Base-by-base conservation (phyloP, 2,329 filamentous ascomycete genomes). In the Ascochyta pisi region DNA sequence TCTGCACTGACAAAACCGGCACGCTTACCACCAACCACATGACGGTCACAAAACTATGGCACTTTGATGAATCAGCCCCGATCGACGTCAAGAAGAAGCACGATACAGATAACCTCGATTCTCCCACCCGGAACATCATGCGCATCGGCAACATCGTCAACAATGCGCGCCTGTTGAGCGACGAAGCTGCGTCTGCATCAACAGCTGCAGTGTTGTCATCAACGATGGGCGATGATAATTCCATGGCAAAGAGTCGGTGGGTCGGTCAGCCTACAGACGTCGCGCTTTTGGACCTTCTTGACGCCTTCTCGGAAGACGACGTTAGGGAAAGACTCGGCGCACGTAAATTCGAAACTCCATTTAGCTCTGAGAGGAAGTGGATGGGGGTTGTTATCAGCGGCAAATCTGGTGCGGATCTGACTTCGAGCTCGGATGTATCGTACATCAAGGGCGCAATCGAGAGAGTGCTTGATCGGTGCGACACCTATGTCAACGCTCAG, bases 11-110 rank as follows among this genome's bases (percentile, higher is more conserved):
- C 81, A 99, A 99, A 79, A 99, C 95, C 39, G 88, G 94, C 29
- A 99, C 95, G 1, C 80, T 99, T 58, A 99, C 95, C 0, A 92
- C 93, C 73, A 99, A 98, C 73, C 95, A 99, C 73, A 98, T 99
- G 95, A 96, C 95, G 0, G 92, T 92, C 0, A 93, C 92, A 15
- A 96, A 95, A 71, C 88, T 99, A 81, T 99, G 95, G 95, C 91
- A 94, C 73, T 96, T 96, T 74, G 91, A 92, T 62, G 84, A 85
- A 39, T 64, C 76, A 6, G 73, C 79, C 52, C 83, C 86, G 6
- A 80, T 86, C 33, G 83, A 87, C 48, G 80, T 88, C 9, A 80
- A 81, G 51, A 81, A 80, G 61, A 83, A 86, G 34, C 79, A 81
- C 44, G 74, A 78, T 19, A 80, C 81, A 1, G 71, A 78, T 9